A percentile compares a stretch with the other conserved stretches of the same genome.
These are phyloP conservation scores for Xylaria sp. DNA, from an alignment of 2,329 filamentous ascomycete species.

Conservation along the genomic window DNA sequence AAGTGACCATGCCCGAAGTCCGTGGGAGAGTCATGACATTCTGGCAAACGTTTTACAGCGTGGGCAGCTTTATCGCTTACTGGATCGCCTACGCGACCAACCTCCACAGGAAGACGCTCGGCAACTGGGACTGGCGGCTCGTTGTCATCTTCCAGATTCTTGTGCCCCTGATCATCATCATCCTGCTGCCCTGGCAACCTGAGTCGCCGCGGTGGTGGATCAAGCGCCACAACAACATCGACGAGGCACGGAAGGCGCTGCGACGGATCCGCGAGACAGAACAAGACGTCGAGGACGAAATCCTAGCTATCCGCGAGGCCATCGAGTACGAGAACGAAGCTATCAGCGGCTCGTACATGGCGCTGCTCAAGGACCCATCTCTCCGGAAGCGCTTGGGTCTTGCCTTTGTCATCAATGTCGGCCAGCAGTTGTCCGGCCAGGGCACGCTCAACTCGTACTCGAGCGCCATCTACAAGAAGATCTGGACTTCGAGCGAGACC, in stretches of 20 bases:
- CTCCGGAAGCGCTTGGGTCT: constrained; percentile 74
- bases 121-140: constrained; percentile 79
- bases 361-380: constrained; percentile 76
- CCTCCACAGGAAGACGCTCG: constrained; percentile 64
- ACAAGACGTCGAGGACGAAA: constrained; percentile 73
- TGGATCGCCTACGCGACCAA: constrained; percentile 73
- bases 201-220: constrained; percentile 77
- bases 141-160: constrained; percentile 79
- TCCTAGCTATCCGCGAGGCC: constrained; percentile 72
- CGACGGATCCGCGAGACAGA: constrained; percentile 71
- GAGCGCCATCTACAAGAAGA: constrained; percentile 78
- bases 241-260: constrained; percentile 69
- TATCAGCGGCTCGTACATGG: constrained; percentile 70
- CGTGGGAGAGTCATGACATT: constrained; percentile 75
- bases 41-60: constrained; percentile 75
- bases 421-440: constrained; percentile 78
- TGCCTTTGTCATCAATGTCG: constrained; percentile 74
- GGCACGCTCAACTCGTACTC: constrained; percentile 79
- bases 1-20: constrained; percentile 72
- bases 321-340: constrained; percentile 78
- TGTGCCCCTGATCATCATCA: constrained; percentile 71
- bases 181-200: constrained; percentile 72
- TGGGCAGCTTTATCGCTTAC: constrained; percentile 73
- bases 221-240: constrained; percentile 68
- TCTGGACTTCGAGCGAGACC: constrained; percentile 67